Evolutionary conservation across 805 yeast genomes (phyloP).

Genomic region (Metschnikowia lochheadii): DNA sequence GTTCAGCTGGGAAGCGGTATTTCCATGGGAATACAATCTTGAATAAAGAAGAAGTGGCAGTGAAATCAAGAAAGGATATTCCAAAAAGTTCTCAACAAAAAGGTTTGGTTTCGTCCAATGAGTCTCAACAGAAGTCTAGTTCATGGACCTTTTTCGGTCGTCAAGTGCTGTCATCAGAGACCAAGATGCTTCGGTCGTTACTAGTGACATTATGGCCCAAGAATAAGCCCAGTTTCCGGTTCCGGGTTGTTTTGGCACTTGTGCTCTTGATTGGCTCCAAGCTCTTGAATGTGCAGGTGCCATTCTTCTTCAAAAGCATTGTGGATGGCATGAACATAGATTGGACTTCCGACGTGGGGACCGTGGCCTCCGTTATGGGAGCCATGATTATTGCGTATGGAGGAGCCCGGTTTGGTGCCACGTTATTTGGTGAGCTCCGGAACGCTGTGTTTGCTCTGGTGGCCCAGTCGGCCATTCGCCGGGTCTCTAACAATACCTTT

Average conservation of each 20-base stretch:
- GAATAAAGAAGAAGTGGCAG: neutral
- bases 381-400: conserved; percentile 81
- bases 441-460: conserved; percentile 95
- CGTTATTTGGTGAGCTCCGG: conserved; percentile 87
- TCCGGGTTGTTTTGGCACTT: conserved; percentile 74
- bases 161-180: conserved; percentile 35
- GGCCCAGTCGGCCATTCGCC: conserved; percentile 88
- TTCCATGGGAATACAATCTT: neutral
- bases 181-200: conserved; percentile 59
- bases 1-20: neutral
- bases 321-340: conserved; percentile 92
- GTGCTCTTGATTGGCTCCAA: conserved; percentile 74
- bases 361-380: conserved; percentile 62
- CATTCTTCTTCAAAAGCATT: conserved; percentile 82
- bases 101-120: too few relatives aligned
- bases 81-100: too few relatives aligned
- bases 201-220: conserved; percentile 79
- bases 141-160: conserved; percentile 14
- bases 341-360: conserved; percentile 63
- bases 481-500: conserved; percentile 86
- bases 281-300: conserved; percentile 89
- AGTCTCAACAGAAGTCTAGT: neutral
- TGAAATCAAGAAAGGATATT: neutral
- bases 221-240: conserved; percentile 57
- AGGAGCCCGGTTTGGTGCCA: conserved; percentile 90